Evolutionary conservation across 805 yeast genomes (phyloP).

Genomic region (Torulaspora delbrueckii): DNA sequence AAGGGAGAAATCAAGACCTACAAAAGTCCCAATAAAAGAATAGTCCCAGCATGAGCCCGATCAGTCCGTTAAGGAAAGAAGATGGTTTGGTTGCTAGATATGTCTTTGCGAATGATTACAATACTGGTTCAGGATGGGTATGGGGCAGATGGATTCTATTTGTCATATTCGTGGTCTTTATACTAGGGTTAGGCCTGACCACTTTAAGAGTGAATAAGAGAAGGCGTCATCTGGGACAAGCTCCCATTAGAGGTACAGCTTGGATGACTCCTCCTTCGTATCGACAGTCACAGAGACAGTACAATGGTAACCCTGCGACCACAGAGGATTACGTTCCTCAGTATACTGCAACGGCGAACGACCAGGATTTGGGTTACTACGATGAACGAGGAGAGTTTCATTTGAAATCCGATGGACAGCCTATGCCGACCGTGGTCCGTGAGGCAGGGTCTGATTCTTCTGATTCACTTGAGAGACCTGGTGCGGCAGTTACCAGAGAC

Average conservation of each 20-base stretch:
- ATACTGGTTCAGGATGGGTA: slow-evolving; percentile 12
- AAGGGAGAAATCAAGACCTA: neutral
- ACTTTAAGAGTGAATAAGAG: slow-evolving; percentile 39
- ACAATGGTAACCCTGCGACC: slow-evolving; percentile 30
- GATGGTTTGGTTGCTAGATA: neutral
- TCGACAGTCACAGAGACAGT: slow-evolving; percentile 56
- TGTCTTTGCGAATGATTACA: neutral
- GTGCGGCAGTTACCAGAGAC: slow-evolving; percentile 16
- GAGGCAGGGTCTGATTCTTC: slow-evolving; percentile 43
- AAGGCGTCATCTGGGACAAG: slow-evolving; percentile 41
- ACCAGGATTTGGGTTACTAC: slow-evolving; percentile 73
- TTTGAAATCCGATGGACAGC: slow-evolving; percentile 30
- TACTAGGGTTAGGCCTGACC: slow-evolving; percentile 7
- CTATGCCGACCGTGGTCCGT: slow-evolving; percentile 45
- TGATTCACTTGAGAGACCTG: slow-evolving; percentile 27
- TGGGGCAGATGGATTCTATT: slow-evolving; percentile 36
- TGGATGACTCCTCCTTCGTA: slow-evolving; percentile 88
- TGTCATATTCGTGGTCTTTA: slow-evolving; percentile 16
- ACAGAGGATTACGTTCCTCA: slow-evolving; percentile 59
- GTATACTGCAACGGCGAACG: slow-evolving; percentile 61
- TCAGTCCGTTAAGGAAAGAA: neutral
- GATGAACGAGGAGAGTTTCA: slow-evolving; percentile 56
- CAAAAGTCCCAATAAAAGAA: neutral
- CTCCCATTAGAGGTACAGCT: slow-evolving; percentile 69
- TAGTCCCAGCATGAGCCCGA: slow-evolving; percentile 6